These are phyloP conservation scores for Colletotrichum sp. DNA, from an alignment of 2,329 filamentous ascomycete genomes.

Conservation along the genomic window DNA sequence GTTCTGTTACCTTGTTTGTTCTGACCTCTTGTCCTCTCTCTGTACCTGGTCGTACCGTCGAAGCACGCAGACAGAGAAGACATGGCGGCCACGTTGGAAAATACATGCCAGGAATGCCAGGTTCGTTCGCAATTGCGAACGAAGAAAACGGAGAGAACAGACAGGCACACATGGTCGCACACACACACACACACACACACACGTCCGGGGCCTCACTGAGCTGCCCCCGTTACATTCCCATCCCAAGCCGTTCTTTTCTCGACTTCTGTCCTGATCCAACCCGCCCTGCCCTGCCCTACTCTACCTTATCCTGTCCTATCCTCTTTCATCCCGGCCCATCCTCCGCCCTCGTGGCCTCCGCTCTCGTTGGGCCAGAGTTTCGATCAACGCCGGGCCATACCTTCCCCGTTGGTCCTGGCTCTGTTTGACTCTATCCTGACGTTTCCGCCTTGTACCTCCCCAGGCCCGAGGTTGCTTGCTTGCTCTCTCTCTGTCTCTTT, in stretches of 20 bases:
- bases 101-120: conserved; percentile 3
- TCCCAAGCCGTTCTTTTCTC: neutral
- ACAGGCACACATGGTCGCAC: neutral
- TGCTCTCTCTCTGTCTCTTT: neutral
- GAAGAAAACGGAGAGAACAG: conserved; percentile 7
- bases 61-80: neutral
- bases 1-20: neutral
- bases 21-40: neutral
- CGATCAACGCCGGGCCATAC: conserved; percentile 1
- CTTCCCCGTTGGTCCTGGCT: neutral
- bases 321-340: neutral
- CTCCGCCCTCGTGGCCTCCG: neutral
- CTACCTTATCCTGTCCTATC: neutral
- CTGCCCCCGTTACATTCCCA: conserved; percentile 4
- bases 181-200: neutral
- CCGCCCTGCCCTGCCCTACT: neutral
- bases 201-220: neutral
- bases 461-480: neutral
- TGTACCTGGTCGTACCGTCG: neutral
- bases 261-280: neutral
- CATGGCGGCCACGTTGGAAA: neutral
- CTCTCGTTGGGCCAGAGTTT: conserved; percentile 3
- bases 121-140: conserved; percentile 22
- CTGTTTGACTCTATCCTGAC: neutral
- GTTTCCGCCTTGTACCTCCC: conserved; percentile 4